Percentiles rank a stretch among this genome's conserved stretches.
Evolutionary conservation across 768 basidiomycete species (phyloP).

Genomic region (Hygrocybe punicea): DNA sequence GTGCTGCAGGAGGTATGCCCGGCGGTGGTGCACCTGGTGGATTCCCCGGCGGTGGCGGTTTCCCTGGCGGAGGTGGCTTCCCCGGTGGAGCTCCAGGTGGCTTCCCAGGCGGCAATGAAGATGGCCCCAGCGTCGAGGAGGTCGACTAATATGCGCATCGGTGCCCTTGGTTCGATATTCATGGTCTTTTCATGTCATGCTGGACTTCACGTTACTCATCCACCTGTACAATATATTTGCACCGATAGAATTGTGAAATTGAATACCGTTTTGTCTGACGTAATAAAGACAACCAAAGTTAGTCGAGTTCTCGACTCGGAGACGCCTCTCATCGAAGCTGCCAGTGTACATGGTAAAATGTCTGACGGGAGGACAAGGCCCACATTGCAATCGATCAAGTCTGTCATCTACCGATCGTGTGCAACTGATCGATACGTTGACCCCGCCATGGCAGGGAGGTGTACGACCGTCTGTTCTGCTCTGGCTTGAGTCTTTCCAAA

Average conservation of each 20-base stretch:
- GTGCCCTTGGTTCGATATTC: too few relatives aligned
- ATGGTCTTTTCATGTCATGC: too few relatives aligned
- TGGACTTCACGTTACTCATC: too few relatives aligned
- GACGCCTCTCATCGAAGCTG: too few relatives aligned
- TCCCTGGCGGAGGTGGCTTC: slow-evolving; percentile 56
- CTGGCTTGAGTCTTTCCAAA: slow-evolving; percentile 55
- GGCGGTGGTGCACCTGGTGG: slow-evolving; percentile 37
- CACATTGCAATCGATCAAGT: slow-evolving; percentile 1
- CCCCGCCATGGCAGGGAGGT: slow-evolving; percentile 30
- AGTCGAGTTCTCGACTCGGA: too few relatives aligned
- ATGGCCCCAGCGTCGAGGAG: slow-evolving; percentile 89
- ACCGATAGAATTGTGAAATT: too few relatives aligned
- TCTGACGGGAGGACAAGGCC: slow-evolving; percentile 25
- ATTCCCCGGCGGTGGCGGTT: slow-evolving; percentile 49
- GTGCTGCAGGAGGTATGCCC: slow-evolving; percentile 48
- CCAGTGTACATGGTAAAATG: slow-evolving; percentile 21
- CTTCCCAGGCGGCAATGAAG: slow-evolving; percentile 67
- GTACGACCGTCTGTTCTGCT: slow-evolving; percentile 48
- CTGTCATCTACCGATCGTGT: neutral
- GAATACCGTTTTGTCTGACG: too few relatives aligned
- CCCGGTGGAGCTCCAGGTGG: slow-evolving; percentile 58
- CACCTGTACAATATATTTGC: too few relatives aligned
- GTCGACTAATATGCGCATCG: slow-evolving; percentile 56
- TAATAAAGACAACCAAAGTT: neutral
- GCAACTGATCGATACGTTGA: neutral